Conservation (phyloP, 257 asterid species). For the Schizonepeta tenuifolia region DNA sequence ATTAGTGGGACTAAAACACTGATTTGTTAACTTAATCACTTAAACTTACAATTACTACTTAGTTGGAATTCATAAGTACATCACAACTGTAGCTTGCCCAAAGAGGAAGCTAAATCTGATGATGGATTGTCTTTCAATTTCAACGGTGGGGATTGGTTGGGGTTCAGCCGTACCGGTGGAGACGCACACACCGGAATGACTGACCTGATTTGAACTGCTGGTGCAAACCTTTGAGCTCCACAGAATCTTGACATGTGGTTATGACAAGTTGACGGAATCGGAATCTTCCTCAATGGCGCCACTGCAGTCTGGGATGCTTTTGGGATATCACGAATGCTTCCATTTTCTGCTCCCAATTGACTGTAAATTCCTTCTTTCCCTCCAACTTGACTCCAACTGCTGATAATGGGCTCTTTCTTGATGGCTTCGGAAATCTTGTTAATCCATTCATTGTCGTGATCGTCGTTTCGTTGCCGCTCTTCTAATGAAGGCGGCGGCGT, state of each 20-base stretch:
- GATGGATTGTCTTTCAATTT: constrained; percentile 1
- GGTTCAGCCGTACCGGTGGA: constrained; percentile 36
- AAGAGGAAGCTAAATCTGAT: constrained; percentile 34
- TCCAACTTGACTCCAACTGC: neutral
- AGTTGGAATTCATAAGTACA: neutral
- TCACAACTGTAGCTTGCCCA: constrained; percentile 46
- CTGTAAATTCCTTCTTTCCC: constrained; percentile 1
- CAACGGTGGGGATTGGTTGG: neutral
- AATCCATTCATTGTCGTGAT: constrained; percentile 36
- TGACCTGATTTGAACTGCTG: constrained; percentile 64
- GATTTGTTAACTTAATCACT: constrained; percentile 27
- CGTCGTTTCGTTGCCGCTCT: constrained; percentile 19
- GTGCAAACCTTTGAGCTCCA: constrained; percentile 44
- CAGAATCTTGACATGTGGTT: constrained; percentile 20
- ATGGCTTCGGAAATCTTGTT: constrained; percentile 34
- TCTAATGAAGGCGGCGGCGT: neutral
- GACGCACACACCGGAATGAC: constrained; percentile 63
- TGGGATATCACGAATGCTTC: neutral
- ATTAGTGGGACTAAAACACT: constrained; percentile 10
- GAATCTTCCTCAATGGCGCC: constrained; percentile 12
- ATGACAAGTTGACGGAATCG: constrained; percentile 18
- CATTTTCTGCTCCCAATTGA: too few relatives aligned
- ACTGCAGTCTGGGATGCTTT: neutral
- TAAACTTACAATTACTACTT: constrained; percentile 24
- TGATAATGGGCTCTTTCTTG: constrained; percentile 17